A percentile compares a stretch with the other conserved stretches of the same genome.
Conservation (phyloP, 306 rosid species). For the Gastrolobium villosum region DNA sequence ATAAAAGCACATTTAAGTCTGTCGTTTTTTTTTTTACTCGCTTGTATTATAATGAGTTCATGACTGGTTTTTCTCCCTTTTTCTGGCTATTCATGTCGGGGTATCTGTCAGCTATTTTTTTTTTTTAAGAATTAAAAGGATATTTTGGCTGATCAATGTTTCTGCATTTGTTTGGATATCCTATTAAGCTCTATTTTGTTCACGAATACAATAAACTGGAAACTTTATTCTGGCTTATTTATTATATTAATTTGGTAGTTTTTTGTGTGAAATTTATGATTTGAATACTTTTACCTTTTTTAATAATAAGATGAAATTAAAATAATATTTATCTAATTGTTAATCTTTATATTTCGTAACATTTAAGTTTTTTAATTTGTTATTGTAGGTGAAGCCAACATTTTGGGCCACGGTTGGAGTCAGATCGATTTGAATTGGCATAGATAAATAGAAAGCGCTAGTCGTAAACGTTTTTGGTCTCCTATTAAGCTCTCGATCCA, state of each 20-base stretch:
- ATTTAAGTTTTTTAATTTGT: too few species aligned
- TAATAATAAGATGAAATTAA: background rate
- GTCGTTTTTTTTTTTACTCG: background rate
- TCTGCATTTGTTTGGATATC: too few species aligned
- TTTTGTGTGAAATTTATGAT: background rate
- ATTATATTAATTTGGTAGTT: background rate
- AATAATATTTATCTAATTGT: background rate
- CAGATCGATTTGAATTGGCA: too few species aligned
- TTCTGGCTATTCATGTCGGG: background rate
- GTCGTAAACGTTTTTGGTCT: too few species aligned
- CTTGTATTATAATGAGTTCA: background rate
- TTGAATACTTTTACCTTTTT: too few species aligned
- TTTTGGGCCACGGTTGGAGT: too few species aligned
- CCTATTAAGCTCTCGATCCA: too few species aligned
- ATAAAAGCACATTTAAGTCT: too few species aligned
- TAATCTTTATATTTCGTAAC: background rate
- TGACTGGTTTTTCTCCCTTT: background rate
- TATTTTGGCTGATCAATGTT: background rate
- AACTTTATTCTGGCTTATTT: constrained; percentile 2
- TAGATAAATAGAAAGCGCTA: too few species aligned
- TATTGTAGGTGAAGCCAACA: too few species aligned
- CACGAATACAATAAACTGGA: background rate
- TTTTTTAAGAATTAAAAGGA: background rate
- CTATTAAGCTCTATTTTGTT: background rate
- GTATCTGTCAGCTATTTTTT: background rate